phyloP scores from a whole-genome alignment of 441 rosid genomes.

The Raphanus hybrid region DNA sequence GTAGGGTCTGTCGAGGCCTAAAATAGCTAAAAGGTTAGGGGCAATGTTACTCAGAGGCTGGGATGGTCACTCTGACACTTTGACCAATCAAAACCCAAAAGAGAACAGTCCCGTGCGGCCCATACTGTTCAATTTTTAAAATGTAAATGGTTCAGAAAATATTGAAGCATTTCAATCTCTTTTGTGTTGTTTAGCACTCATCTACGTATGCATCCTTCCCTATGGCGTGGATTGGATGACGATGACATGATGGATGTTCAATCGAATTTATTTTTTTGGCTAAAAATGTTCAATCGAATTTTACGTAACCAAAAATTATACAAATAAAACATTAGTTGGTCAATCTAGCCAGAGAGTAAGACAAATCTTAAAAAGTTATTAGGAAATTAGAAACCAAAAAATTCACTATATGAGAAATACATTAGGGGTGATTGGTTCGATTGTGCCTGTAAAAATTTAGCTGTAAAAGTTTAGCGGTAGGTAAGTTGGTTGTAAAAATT shows the following conservation, averaged over 20 bases:
- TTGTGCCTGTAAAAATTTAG: too few species aligned
- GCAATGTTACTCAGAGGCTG: conserved; percentile 21
- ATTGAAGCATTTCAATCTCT: not conserved
- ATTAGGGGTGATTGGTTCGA: too few species aligned
- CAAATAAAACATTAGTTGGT: not conserved
- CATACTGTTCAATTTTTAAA: conserved; percentile 9
- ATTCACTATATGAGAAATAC: too few species aligned
- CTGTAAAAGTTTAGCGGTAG: too few species aligned
- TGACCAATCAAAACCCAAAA: conserved; percentile 29
- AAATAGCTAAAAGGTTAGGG: conserved; percentile 33
- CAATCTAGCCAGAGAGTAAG: not conserved
- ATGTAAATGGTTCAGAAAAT: not conserved
- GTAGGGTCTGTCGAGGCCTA: conserved; percentile 30
- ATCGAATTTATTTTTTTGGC: too few species aligned
- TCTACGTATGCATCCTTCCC: not conserved
- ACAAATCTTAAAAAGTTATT: too few species aligned
- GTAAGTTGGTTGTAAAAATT: too few species aligned
- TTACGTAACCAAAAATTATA: conserved; percentile 1
- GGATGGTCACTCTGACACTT: conserved; percentile 26
- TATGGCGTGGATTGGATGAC: conserved; percentile 1
- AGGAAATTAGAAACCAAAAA: too few species aligned
- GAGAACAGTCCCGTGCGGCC: conserved; percentile 36
- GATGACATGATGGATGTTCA: not conserved
- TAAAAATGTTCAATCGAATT: not conserved
- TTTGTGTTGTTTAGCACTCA: not conserved